Percentiles rank a stretch among this genome's conserved stretches.
These are phyloP conservation scores for Aegilops tauschii DNA, from an alignment of 176 grass and related monocot genomes.

Conservation along the genomic window DNA sequence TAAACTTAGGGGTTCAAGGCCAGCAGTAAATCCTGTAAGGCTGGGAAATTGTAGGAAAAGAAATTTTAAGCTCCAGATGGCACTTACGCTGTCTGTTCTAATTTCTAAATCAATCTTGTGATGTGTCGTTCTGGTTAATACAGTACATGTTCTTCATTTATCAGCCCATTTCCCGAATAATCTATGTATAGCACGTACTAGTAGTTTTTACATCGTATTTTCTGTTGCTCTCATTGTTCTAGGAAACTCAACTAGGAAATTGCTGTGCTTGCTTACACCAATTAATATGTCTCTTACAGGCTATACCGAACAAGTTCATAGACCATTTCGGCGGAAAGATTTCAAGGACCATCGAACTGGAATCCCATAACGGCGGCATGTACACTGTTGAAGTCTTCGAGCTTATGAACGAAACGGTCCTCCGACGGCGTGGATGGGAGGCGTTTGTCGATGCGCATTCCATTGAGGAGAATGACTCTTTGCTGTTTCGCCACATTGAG, in stretches of 20 bases:
- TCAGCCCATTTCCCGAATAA: neutral
- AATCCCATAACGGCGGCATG: neutral
- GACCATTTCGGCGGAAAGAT: neutral
- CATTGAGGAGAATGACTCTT: slow-evolving; percentile 26
- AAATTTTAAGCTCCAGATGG: neutral
- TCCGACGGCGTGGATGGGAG: neutral
- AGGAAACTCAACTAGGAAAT: neutral
- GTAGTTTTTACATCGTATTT: neutral
- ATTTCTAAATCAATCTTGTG: neutral
- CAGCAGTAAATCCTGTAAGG: neutral
- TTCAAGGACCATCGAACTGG: neutral
- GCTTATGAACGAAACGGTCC: neutral
- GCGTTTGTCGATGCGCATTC: neutral
- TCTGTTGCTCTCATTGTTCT: neutral
- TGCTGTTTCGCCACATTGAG: slow-evolving; percentile 33
- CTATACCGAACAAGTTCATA: neutral
- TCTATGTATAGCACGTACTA: neutral
- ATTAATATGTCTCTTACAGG: neutral
- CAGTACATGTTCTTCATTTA: neutral
- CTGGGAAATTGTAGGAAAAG: neutral
- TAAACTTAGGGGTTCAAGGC: neutral
- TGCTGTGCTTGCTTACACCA: neutral
- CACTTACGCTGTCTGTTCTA: neutral
- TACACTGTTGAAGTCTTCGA: neutral
- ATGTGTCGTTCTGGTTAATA: neutral